phyloP scores from a whole-genome alignment of 768 basidiomycete genomes.

The Holtermanniella nyarrowii region DNA sequence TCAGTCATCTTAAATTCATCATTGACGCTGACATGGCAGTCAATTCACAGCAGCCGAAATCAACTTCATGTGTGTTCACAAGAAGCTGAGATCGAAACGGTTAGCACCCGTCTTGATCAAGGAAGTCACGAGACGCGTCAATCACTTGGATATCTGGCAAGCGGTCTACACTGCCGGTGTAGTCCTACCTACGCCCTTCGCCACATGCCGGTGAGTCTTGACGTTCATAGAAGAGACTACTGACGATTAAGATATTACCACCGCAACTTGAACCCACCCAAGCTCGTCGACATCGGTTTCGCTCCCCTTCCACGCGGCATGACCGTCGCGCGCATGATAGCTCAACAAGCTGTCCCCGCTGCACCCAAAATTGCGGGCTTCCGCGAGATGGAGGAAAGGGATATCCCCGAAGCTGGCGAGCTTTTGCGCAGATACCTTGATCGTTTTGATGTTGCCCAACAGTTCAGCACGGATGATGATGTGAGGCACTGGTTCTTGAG shows the following conservation, averaged over 20 bases:
- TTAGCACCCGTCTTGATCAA: conserved; percentile 93
- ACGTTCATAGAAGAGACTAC: conserved; percentile 1
- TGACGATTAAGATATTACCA: conserved; percentile 65
- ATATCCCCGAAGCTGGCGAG: conserved; percentile 59
- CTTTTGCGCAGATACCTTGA: conserved; percentile 69
- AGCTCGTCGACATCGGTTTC: conserved; percentile 83
- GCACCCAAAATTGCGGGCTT: conserved; percentile 48
- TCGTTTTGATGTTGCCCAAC: conserved; percentile 71
- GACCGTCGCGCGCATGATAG: conserved; percentile 86
- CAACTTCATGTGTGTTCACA: conserved; percentile 95
- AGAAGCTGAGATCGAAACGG: conserved; percentile 90
- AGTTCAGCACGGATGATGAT: conserved; percentile 61
- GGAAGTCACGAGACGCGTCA: conserved; percentile 85
- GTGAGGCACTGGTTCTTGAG: conserved; percentile 77
- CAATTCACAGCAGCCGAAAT: conserved; percentile 71
- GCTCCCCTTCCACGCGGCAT: conserved; percentile 72
- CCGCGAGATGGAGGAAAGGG: conserved; percentile 76
- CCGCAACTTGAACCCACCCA: conserved; percentile 78
- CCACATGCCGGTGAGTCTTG: conserved; percentile 59
- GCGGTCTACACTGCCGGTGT: conserved; percentile 94
- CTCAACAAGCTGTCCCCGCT: conserved; percentile 56
- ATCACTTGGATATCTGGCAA: conserved; percentile 84
- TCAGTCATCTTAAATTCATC: conserved; percentile 42
- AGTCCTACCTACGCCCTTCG: conserved; percentile 84
- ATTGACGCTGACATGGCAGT: conserved; percentile 41